Evolutionary conservation across 2,329 filamentous ascomycete genomes (phyloP), one percentile per base, ranked within the genome.

Genomic region (Lecanicillium sp.): DNA sequence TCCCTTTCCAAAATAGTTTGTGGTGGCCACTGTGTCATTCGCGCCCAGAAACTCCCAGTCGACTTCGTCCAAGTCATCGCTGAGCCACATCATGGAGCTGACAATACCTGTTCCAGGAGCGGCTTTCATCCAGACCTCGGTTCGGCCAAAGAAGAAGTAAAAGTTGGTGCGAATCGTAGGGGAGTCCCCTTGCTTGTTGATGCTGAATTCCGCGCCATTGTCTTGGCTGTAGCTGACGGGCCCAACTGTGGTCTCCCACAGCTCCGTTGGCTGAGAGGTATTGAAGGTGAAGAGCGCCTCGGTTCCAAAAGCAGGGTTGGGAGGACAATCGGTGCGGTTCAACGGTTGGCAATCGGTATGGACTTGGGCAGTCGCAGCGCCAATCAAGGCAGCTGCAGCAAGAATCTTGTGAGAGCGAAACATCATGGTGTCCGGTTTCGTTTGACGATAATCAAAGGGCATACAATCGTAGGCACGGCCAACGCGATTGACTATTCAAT

Each of bases 91-190:
- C 53, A 94, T 80, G 45, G 84, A 79, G 52, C 80, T 87, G 50
- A 95, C 76, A 45, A 95, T 80, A 37, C 88, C 88, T 7, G 64
- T 65, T 14, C 88, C 88, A 1, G 68, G 64, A 1, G 88, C 80
- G 4, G 84, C 83, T 64, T 86, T 85, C 67, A 94, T 75, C 48
- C 76, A 70, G 42, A 90, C 72, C 60, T 92, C 85, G 40, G 86
- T 79, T 43, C 80, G 77, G 38, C 87, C 87, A 48, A 83, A 90
- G 68, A 94, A 88, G 60, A 94, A 83, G 65, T 87, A 92, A 58
- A 88, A 90, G 50, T 79, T 78, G 33, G 83, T 80, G 47, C 80
- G 74, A 45, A 94, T 74, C 1, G 86, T 94, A 1, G 87, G 85
- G 1, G 86, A 83, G 51, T 94, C 78, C 45, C 80, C 77, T 46